Conservation (phyloP, 441 rosid genomes). For the Erysimum cheiri region DNA sequence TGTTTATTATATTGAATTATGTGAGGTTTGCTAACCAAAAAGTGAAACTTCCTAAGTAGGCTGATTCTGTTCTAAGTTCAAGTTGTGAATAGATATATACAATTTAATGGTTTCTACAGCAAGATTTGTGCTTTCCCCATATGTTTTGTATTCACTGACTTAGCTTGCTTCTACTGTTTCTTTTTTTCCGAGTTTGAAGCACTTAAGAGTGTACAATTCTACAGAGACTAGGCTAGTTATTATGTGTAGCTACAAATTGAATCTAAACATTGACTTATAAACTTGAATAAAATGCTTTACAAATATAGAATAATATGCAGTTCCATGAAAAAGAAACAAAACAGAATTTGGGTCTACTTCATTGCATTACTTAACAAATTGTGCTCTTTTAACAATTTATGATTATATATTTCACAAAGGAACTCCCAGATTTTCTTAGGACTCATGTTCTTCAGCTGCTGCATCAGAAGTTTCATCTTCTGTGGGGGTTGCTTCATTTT, state of each 20-base stretch:
- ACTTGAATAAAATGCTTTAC: conserved; percentile 11
- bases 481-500: conserved; percentile 15
- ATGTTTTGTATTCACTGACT: not conserved
- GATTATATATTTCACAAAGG: conserved; percentile 6
- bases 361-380: not conserved
- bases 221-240: too few species aligned
- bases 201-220: too few species aligned
- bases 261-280: conserved; percentile 23
- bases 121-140: too few species aligned
- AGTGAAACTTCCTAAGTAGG: too few species aligned
- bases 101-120: too few species aligned
- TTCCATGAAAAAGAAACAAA: not conserved
- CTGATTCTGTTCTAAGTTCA: too few species aligned
- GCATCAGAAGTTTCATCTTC: conserved; percentile 36
- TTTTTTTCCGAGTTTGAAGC: too few species aligned
- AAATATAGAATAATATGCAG: not conserved
- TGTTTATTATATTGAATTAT: too few species aligned
- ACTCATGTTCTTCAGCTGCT: conserved; percentile 28
- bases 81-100: too few species aligned
- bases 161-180: too few species aligned
- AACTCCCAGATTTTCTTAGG: not conserved
- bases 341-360: conserved; percentile 11
- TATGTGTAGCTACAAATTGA: not conserved
- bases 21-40: too few species aligned
- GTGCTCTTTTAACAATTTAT: not conserved